Conservation (phyloP, 108 stramenopile species). For the Pseudonitzschia multiseries region DNA sequence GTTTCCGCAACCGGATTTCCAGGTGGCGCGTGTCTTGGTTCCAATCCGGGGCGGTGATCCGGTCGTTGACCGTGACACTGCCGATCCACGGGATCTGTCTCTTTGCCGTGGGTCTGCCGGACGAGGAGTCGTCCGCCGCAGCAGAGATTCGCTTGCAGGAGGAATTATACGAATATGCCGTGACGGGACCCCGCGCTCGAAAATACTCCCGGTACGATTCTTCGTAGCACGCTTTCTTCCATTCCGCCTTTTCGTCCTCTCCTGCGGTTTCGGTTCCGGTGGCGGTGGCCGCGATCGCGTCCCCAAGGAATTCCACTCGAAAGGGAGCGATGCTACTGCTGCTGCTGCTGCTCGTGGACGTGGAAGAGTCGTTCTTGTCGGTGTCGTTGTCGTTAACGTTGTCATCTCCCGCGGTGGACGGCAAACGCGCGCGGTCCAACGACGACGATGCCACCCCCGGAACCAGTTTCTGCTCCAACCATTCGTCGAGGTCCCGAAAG, state of each 20-base stretch:
- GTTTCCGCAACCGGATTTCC: conserved; percentile 28
- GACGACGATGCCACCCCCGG: too few relatives aligned
- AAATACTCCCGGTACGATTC: conserved; percentile 61
- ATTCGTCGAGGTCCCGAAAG: conserved; percentile 80
- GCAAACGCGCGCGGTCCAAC: neutral
- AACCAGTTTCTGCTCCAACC: conserved; percentile 48
- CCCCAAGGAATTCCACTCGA: neutral
- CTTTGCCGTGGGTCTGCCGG: too few relatives aligned
- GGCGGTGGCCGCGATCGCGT: neutral
- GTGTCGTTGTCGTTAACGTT: neutral
- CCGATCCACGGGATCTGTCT: conserved; percentile 41
- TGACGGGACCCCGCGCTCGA: conserved; percentile 49
- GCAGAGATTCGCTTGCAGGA: neutral
- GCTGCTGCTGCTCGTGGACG: too few relatives aligned
- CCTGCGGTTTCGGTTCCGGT: neutral
- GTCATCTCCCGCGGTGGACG: neutral
- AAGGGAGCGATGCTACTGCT: neutral
- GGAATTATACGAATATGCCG: conserved; percentile 63
- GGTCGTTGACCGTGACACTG: conserved; percentile 53
- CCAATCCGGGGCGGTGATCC: conserved; percentile 73
- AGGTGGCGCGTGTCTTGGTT: conserved; percentile 80
- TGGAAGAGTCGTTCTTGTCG: too few relatives aligned
- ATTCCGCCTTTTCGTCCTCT: conserved; percentile 37
- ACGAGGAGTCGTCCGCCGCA: neutral
- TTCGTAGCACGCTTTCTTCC: conserved; percentile 34